Conservation (phyloP, 225 moss, liverwort and hornwort genomes). For the Physcomitrellopsis africana region DNA sequence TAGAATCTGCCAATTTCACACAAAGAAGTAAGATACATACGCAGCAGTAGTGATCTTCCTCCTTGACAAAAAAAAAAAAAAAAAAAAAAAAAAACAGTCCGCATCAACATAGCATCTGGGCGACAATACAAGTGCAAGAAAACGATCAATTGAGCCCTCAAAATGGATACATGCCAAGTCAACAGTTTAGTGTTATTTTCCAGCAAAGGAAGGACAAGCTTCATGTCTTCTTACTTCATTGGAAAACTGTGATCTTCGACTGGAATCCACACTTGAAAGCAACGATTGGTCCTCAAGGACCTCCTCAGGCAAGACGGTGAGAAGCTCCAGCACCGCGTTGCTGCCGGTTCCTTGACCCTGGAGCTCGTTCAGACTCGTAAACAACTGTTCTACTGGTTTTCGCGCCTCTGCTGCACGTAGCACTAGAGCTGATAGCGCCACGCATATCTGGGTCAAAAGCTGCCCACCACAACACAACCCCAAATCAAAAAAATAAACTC, state of each 20-base stretch:
- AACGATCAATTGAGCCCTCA: conserved; percentile 5
- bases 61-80: no score
- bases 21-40: conserved; percentile 27
- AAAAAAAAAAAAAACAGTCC: no score
- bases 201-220: neutral
- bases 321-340: conserved; percentile 88
- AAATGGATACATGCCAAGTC: conserved; percentile 21
- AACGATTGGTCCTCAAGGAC: conserved; percentile 84
- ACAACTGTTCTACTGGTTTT: conserved; percentile 86
- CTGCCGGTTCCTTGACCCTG: conserved; percentile 94
- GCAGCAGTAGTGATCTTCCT: neutral
- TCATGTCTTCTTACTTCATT: conserved; percentile 71
- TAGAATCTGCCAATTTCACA: conserved; percentile 76
- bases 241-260: conserved; percentile 81
- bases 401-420: conserved; percentile 84
- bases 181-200: neutral
- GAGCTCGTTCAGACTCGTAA: conserved; percentile 86
- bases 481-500: no score
- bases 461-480: conserved; percentile 49
- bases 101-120: no score
- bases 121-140: conserved; percentile 4
- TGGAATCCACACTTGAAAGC: conserved; percentile 74
- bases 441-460: conserved; percentile 96
- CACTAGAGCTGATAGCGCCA: conserved; percentile 89
- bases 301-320: conserved; percentile 95